Conservation (phyloP, 441 rosid genomes). For the Erysimum cheiri region DNA sequence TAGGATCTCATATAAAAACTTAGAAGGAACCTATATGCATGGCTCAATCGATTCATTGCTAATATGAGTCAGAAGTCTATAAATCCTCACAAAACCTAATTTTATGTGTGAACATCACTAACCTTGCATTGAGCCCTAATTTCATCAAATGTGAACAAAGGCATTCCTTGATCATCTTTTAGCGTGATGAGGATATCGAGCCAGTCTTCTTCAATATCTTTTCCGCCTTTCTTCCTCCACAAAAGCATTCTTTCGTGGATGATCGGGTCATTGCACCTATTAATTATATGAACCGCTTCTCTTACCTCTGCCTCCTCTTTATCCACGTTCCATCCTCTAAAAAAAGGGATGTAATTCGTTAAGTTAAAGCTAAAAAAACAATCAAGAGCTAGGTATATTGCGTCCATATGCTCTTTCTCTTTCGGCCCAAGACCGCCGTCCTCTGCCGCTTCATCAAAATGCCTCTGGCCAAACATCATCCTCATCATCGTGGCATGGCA, state of each 20-base stretch:
- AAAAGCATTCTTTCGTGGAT: conserved; percentile 39
- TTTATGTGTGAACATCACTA: conserved; percentile 5
- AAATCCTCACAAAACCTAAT: not conserved
- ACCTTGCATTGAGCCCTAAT: conserved; percentile 45
- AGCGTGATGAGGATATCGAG: conserved; percentile 48
- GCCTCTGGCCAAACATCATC: conserved; percentile 48
- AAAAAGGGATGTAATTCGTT: conserved; percentile 48
- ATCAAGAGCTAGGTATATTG: conserved; percentile 41
- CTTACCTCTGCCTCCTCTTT: conserved; percentile 40
- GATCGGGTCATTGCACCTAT: conserved; percentile 40
- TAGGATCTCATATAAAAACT: too few relatives aligned
- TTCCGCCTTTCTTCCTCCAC: conserved; percentile 32
- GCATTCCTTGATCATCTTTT: conserved; percentile 38
- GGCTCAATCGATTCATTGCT: too few relatives aligned
- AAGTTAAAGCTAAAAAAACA: conserved; percentile 42
- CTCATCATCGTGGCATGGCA: conserved; percentile 48
- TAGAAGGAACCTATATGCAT: too few relatives aligned
- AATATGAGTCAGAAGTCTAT: too few relatives aligned
- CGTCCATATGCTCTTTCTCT: conserved; percentile 50
- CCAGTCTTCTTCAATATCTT: conserved; percentile 41
- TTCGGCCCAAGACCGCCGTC: conserved; percentile 47
- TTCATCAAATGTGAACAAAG: conserved; percentile 41
- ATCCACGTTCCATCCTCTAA: conserved; percentile 48
- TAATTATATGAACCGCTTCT: conserved; percentile 22
- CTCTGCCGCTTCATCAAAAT: conserved; percentile 31